Conservation (phyloP, 768 basidiomycete species). For the Leccinum variicolor region DNA sequence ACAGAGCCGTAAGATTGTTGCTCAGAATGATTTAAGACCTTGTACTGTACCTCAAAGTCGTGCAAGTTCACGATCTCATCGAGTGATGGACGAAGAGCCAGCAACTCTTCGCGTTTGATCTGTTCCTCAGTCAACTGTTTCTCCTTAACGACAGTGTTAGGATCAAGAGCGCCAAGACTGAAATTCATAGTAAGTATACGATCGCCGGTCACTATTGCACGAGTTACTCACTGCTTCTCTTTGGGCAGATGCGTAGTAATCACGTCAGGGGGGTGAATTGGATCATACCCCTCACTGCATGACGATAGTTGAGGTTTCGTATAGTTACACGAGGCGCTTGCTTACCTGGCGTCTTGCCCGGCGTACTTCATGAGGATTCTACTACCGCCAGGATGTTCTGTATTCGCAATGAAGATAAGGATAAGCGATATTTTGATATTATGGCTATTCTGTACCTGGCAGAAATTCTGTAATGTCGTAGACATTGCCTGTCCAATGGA, state of each 20-base stretch:
- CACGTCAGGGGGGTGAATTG: slow-evolving; percentile 80
- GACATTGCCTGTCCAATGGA: slow-evolving; percentile 69
- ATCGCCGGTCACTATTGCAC: neutral
- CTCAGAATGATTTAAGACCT: neutral
- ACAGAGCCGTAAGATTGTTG: neutral
- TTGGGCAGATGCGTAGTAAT: slow-evolving; percentile 71
- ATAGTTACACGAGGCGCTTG: neutral
- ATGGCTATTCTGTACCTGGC: slow-evolving; percentile 48
- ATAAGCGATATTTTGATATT: slow-evolving; percentile 31
- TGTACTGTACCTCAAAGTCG: slow-evolving; percentile 83
- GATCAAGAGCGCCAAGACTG: slow-evolving; percentile 69
- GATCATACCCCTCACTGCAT: slow-evolving; percentile 61
- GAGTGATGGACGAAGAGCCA: slow-evolving; percentile 62
- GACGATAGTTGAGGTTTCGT: neutral
- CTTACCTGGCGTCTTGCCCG: slow-evolving; percentile 82
- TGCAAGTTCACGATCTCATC: slow-evolving; percentile 83
- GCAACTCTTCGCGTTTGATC: slow-evolving; percentile 57
- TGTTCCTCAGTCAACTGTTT: slow-evolving; percentile 66
- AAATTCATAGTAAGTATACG: neutral
- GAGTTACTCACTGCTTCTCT: slow-evolving; percentile 68
- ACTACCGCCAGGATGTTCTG: slow-evolving; percentile 73
- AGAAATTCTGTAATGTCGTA: slow-evolving; percentile 80
- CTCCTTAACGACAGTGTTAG: slow-evolving; percentile 57
- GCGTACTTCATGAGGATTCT: slow-evolving; percentile 83
- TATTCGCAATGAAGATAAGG: neutral